Evolutionary conservation across 768 basidiomycete species (phyloP).

Genomic region (Boletus tylopilopsis): DNA sequence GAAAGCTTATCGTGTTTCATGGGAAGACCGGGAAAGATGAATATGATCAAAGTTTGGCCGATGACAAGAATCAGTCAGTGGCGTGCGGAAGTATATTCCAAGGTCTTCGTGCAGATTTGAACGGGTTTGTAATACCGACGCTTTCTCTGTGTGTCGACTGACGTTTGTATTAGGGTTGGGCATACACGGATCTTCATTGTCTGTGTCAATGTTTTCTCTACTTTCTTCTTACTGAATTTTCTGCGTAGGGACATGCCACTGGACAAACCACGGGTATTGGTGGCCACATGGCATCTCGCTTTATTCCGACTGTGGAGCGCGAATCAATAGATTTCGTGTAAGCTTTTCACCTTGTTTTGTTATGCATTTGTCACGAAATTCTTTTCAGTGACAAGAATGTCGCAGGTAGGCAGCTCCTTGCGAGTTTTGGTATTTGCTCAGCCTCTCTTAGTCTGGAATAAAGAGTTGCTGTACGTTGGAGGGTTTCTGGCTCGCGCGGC

Average conservation of each 20-base stretch:
- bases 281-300: constrained; percentile 71
- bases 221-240: constrained; percentile 1
- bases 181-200: constrained; percentile 49
- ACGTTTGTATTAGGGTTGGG: constrained; percentile 2
- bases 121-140: constrained; percentile 50
- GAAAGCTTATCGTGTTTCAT: constrained; percentile 1
- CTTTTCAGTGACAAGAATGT: constrained; percentile 73
- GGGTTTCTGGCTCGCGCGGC: constrained; percentile 79
- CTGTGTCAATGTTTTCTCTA: constrained; percentile 20
- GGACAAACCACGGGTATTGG: constrained; percentile 86
- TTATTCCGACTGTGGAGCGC: constrained; percentile 94
- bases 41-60: constrained; percentile 67
- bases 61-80: constrained; percentile 55
- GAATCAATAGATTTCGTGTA: constrained; percentile 89
- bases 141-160: not conserved
- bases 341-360: constrained; percentile 20
- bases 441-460: constrained; percentile 70
- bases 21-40: constrained; percentile 76
- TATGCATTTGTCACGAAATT: not conserved
- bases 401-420: constrained; percentile 44
- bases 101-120: constrained; percentile 81
- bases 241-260: constrained; percentile 78
- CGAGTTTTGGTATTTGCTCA: not conserved
- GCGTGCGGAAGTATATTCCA: constrained; percentile 80
- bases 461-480: constrained; percentile 79